Evolutionary conservation across 257 asterid species (phyloP).

Genomic region (Mentha longifolia): DNA sequence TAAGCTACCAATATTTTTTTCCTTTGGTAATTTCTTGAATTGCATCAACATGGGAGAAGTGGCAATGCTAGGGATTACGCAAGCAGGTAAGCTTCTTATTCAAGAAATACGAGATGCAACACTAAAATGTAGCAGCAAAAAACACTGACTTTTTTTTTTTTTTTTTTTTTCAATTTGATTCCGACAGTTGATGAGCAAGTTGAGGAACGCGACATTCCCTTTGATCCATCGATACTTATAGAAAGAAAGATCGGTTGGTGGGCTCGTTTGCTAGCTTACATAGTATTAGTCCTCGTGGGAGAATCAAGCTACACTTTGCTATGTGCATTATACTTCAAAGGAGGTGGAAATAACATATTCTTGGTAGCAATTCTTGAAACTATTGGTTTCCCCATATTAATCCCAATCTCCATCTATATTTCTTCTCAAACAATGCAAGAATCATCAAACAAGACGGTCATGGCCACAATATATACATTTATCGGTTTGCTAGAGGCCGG

Average conservation of each 20-base stretch:
- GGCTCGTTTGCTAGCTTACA: slow-evolving; percentile 42
- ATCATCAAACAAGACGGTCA: not conserved
- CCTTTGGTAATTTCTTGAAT: not conserved
- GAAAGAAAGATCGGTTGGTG: slow-evolving; percentile 42
- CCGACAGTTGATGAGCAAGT: slow-evolving; percentile 32
- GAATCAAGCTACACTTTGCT: slow-evolving; percentile 53
- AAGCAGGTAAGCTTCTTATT: slow-evolving; percentile 15
- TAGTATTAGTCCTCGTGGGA: slow-evolving; percentile 46
- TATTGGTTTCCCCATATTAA: slow-evolving; percentile 57
- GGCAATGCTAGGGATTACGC: slow-evolving; percentile 14
- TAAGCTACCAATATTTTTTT: not conserved
- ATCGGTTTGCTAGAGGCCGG: slow-evolving; percentile 51
- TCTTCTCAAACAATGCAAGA: not conserved
- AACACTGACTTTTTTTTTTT: not conserved
- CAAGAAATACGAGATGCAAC: not conserved
- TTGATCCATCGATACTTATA: not conserved
- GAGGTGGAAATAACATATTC: slow-evolving; percentile 61
- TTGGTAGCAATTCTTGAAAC: slow-evolving; percentile 52
- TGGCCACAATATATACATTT: slow-evolving; percentile 29
- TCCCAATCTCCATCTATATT: slow-evolving; percentile 41
- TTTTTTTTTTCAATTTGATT: not conserved
- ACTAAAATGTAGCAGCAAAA: not conserved
- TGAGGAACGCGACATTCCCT: slow-evolving; percentile 9
- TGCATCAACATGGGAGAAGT: slow-evolving; percentile 36
- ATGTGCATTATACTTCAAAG: slow-evolving; percentile 50